A percentile compares a stretch with the other conserved stretches of the same genome.
phyloP scores from a whole-genome alignment of 2,329 filamentous ascomycete genomes.

The Emericellopsis atlantica region DNA sequence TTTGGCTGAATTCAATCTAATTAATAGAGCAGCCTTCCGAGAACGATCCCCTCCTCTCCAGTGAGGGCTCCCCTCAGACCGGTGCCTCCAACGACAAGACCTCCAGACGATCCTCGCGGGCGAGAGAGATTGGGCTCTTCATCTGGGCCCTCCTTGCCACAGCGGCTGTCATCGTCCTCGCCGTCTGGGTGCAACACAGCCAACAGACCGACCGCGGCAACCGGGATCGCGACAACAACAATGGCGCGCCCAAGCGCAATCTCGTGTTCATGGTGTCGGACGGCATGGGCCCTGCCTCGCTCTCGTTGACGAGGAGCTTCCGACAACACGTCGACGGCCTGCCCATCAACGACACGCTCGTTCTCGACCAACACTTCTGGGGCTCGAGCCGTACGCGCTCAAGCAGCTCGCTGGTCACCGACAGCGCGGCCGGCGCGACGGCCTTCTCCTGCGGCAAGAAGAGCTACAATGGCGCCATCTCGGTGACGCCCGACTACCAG shows the following conservation, averaged over 20 bases:
- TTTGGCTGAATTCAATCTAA: too few species aligned
- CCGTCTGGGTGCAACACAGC: constrained; percentile 65
- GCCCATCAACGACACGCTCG: constrained; percentile 62
- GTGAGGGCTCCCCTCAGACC: constrained; percentile 14
- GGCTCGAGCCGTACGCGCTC: constrained; percentile 82
- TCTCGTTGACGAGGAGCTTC: constrained; percentile 78
- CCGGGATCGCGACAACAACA: constrained; percentile 1
- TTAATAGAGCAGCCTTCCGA: constrained; percentile 19
- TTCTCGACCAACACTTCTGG: constrained; percentile 80
- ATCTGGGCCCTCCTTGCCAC: constrained; percentile 76
- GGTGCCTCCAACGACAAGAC: constrained; percentile 11
- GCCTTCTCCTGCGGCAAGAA: constrained; percentile 89
- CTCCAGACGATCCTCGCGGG: constrained; percentile 23
- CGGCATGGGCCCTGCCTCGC: constrained; percentile 90
- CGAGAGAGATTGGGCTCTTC: constrained; percentile 65
- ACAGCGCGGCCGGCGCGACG: constrained; percentile 93
- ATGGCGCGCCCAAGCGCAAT: constrained; percentile 56
- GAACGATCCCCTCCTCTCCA: constrained; percentile 28
- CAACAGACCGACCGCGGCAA: constrained; percentile 29
- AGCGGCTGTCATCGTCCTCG: constrained; percentile 63
- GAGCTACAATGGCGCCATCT: constrained; percentile 95
- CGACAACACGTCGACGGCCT: constrained; percentile 65
- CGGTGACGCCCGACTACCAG: constrained; percentile 69
- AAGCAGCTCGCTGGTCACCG: constrained; percentile 75
- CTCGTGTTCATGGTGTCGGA: constrained; percentile 98